Evolutionary conservation across 345 rosid genomes (phyloP).

Genomic region (Pistacia vera): DNA sequence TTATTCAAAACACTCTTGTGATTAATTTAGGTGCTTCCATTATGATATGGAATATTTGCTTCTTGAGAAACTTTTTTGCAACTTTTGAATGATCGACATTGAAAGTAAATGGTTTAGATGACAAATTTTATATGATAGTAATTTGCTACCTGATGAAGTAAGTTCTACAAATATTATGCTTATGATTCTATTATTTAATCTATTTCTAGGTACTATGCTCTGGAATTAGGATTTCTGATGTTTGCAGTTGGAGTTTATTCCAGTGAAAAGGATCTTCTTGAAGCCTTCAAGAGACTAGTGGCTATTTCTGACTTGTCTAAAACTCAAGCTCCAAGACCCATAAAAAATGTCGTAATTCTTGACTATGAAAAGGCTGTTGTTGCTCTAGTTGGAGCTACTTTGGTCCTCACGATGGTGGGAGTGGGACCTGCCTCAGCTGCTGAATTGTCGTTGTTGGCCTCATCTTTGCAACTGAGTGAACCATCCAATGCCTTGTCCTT

Average conservation of each 20-base stretch:
- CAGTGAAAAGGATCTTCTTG: conserved; percentile 81
- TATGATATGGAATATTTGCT: neutral
- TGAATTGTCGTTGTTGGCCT: conserved; percentile 41
- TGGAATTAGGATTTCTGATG: conserved; percentile 95
- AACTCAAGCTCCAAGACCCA: conserved; percentile 1
- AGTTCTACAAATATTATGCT: conserved; percentile 11
- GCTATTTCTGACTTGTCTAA: conserved; percentile 41
- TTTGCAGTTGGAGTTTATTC: conserved; percentile 96
- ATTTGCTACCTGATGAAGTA: neutral
- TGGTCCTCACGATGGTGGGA: conserved; percentile 47
- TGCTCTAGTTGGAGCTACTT: conserved; percentile 59
- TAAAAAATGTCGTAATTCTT: conserved; percentile 11
- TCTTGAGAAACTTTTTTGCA: neutral
- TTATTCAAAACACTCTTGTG: neutral
- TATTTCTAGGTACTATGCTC: conserved; percentile 80
- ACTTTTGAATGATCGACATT: neutral
- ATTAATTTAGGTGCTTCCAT: neutral
- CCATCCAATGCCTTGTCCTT: conserved; percentile 87
- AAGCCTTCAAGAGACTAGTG: conserved; percentile 79
- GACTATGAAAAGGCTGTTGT: conserved; percentile 24
- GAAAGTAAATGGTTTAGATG: neutral
- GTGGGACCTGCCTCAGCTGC: conserved; percentile 55
- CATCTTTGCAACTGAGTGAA: conserved; percentile 54
- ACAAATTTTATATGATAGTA: neutral
- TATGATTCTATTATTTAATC: conserved; percentile 12